Conservation (phyloP, 345 rosid species). For the Combretum micranthum region DNA sequence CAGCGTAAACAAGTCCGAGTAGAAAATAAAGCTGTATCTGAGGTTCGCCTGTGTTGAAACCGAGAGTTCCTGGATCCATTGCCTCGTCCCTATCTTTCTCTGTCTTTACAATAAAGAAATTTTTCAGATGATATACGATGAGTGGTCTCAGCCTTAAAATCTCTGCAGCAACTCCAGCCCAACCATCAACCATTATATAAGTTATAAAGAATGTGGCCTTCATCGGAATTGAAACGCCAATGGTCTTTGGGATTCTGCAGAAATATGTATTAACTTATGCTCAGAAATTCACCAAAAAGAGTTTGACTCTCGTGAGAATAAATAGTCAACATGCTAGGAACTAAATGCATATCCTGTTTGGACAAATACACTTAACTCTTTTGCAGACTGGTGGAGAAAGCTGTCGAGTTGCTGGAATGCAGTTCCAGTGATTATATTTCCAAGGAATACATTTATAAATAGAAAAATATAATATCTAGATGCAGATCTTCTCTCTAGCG, state of each 20-base stretch:
- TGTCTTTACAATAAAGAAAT: constrained; percentile 77
- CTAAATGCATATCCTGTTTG: neutral
- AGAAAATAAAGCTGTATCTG: constrained; percentile 92
- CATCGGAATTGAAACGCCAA: constrained; percentile 90
- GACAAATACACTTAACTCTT: constrained; percentile 56
- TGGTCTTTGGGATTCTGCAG: constrained; percentile 79
- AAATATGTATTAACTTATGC: neutral
- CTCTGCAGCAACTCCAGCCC: constrained; percentile 99
- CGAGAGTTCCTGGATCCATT: constrained; percentile 93
- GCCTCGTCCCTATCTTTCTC: constrained; percentile 93
- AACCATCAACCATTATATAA: constrained; percentile 92
- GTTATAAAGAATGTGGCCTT: constrained; percentile 97
- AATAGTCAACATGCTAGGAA: neutral
- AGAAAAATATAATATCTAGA: constrained; percentile 71
- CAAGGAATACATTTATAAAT: constrained; percentile 89
- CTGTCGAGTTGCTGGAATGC: constrained; percentile 87
- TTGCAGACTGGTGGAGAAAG: constrained; percentile 81
- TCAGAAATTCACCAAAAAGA: neutral
- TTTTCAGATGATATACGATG: constrained; percentile 75
- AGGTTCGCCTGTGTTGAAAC: constrained; percentile 89
- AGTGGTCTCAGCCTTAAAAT: constrained; percentile 75
- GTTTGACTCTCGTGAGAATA: neutral
- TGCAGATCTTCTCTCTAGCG: constrained; percentile 83
- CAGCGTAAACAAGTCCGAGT: constrained; percentile 88
- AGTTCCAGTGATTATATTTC: constrained; percentile 86